Percentiles rank a stretch among this genome's conserved stretches.
These are phyloP conservation scores for Dendrobium catenatum DNA, from an alignment of 106 monocot genomes.

Conservation along the genomic window DNA sequence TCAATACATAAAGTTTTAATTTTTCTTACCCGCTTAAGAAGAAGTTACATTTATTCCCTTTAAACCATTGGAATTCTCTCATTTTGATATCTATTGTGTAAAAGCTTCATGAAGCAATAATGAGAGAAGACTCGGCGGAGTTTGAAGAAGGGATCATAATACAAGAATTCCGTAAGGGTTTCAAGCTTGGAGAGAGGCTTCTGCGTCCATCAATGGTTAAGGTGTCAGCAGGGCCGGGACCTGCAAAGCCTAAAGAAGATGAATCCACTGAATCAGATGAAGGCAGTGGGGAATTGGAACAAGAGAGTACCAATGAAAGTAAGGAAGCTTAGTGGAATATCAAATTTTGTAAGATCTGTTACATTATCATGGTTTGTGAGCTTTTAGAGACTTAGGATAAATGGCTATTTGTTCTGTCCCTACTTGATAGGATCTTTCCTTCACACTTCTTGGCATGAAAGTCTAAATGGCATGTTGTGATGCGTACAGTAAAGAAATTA, in stretches of 20 bases:
- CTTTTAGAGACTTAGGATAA: not conserved
- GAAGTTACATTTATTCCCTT: not conserved
- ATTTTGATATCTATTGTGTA: not conserved
- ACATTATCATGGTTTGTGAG: not conserved
- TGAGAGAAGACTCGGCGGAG: slow-evolving; percentile 70
- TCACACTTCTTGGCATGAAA: not conserved
- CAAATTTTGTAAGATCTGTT: not conserved
- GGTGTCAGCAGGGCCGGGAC: slow-evolving; percentile 87
- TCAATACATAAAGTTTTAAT: not conserved
- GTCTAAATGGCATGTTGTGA: not conserved
- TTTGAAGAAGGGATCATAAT: slow-evolving; percentile 74
- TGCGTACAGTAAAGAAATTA: not conserved
- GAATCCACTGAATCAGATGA: slow-evolving; percentile 9
- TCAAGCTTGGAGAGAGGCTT: slow-evolving; percentile 77
- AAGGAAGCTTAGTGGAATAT: not conserved
- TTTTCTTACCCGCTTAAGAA: not conserved
- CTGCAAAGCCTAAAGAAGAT: slow-evolving; percentile 38
- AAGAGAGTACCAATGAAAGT: slow-evolving; percentile 16
- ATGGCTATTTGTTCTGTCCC: not conserved
- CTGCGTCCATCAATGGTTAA: slow-evolving; percentile 87
- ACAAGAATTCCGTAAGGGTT: slow-evolving; percentile 86
- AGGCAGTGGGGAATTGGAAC: slow-evolving; percentile 14
- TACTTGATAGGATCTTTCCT: not conserved
- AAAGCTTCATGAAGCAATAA: slow-evolving; percentile 92
- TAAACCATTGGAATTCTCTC: not conserved